phyloP scores from a whole-genome alignment of 106 monocot species.

The Phalaenopsis aphrodite region DNA sequence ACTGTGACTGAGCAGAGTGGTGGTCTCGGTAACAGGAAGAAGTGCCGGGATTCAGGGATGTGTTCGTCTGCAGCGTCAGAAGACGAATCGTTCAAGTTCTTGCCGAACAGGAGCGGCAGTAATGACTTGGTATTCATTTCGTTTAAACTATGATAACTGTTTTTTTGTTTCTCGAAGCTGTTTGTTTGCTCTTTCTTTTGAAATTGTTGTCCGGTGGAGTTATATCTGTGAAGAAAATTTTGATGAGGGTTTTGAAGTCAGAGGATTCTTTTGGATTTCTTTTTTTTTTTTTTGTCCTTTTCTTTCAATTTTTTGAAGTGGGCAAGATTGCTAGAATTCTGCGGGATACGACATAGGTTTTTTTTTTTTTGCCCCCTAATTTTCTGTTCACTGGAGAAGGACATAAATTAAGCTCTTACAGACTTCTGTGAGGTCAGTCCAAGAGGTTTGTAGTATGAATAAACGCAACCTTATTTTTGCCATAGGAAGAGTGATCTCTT shows the following conservation, averaged over 20 bases:
- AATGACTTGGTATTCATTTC: constrained; percentile 40
- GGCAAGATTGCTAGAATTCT: background rate
- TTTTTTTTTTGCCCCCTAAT: too few relatives aligned
- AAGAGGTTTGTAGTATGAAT: too few relatives aligned
- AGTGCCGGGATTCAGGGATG: constrained; percentile 9
- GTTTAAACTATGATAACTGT: background rate
- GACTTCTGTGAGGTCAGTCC: too few relatives aligned
- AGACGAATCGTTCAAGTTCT: constrained; percentile 65
- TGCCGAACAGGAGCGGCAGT: constrained; percentile 57
- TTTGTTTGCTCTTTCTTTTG: background rate
- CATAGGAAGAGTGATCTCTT: too few relatives aligned
- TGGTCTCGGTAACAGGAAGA: constrained; percentile 20
- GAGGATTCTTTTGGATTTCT: background rate
- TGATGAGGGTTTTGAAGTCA: background rate
- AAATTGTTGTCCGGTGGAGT: too few relatives aligned
- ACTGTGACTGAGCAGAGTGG: constrained; percentile 56
- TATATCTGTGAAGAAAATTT: too few relatives aligned
- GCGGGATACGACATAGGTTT: too few relatives aligned
- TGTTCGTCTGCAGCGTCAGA: constrained; percentile 24
- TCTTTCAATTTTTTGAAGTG: too few relatives aligned
- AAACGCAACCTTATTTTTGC: too few relatives aligned
- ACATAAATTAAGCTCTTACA: too few relatives aligned
- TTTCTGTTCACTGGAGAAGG: too few relatives aligned
- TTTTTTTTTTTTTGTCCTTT: background rate
- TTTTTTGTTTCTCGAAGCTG: background rate